Conservation (phyloP, 352 stramenopile genomes). For the Globisporangium yorkense region DNA sequence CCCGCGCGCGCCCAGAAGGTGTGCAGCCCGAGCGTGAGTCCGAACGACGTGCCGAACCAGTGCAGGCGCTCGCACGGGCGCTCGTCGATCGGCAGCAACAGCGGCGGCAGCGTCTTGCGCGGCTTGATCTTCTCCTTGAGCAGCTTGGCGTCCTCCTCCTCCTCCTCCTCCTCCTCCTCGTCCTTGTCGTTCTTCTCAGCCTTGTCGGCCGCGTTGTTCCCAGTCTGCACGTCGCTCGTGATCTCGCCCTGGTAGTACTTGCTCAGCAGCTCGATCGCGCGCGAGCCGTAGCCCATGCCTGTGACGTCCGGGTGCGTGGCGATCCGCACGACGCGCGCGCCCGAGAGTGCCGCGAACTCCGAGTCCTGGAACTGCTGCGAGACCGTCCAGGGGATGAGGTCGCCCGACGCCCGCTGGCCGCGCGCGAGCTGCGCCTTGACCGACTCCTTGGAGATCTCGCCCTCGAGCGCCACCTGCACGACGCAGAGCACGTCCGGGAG, state of each 20-base stretch:
- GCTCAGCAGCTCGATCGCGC: conserved; percentile 93
- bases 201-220: conserved; percentile 25
- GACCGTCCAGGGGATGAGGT: conserved; percentile 99
- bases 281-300: conserved; percentile 97
- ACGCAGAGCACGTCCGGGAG: conserved; percentile 98
- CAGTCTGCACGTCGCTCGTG: conserved; percentile 39
- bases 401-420: conserved; percentile 95
- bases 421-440: conserved; percentile 93
- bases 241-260: conserved; percentile 99
- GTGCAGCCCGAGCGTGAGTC: conserved; percentile 94
- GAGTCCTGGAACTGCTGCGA: conserved; percentile 99
- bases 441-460: conserved; percentile 95
- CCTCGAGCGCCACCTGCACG: conserved; percentile 96
- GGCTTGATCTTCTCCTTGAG: conserved; percentile 91
- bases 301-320: conserved; percentile 96
- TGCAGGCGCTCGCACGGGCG: conserved; percentile 94
- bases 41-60: conserved; percentile 98
- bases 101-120: conserved; percentile 94
- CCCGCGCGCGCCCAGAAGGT: conserved; percentile 96
- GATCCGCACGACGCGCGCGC: conserved; percentile 96
- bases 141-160: conserved; percentile 46
- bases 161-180: conserved; percentile 29
- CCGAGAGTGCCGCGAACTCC: conserved; percentile 96
- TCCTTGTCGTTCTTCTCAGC: conserved; percentile 27
- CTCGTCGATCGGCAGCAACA: conserved; percentile 94